Evolutionary conservation across 2,329 filamentous ascomycete species (phyloP).

Genomic region (Cladosporium sp.): DNA sequence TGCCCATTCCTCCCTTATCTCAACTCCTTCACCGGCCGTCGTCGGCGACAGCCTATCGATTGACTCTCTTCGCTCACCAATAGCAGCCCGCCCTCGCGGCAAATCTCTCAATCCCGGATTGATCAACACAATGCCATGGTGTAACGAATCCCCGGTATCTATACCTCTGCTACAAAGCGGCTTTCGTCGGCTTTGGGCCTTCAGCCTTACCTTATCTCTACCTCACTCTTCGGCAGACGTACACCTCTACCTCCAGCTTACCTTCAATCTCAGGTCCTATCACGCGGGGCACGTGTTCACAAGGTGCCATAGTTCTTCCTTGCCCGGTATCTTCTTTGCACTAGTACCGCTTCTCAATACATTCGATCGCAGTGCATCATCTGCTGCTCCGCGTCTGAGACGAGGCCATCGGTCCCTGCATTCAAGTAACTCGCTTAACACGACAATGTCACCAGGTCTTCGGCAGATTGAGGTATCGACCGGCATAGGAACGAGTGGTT

Average conservation of each 20-base stretch:
- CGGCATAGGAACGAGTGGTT: no score
- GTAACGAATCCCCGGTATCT: no score
- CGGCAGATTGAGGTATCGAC: no score
- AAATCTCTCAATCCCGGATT: no score
- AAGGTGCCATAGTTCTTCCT: neutral
- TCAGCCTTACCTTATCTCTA: neutral
- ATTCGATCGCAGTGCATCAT: slow-evolving; percentile 5
- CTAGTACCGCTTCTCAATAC: neutral
- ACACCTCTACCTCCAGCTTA: no score
- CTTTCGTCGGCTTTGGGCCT: neutral
- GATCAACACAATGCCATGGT: no score
- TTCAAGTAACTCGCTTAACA: no score
- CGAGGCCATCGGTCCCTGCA: no score
- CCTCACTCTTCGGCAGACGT: no score
- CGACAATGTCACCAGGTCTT: no score
- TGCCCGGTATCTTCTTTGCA: neutral
- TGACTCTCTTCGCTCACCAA: neutral
- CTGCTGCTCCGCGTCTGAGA: no score
- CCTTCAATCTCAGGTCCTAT: neutral
- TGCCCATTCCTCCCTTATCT: slow-evolving; percentile 1
- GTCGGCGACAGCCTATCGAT: neutral
- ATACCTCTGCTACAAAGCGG: neutral
- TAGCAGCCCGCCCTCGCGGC: neutral
- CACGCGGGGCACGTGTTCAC: no score
- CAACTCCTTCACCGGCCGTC: neutral